Evolutionary conservation across 169 alveolate genomes (phyloP), one percentile per base, ranked within the genome.

Genomic region (Plasmodium relictum): DNA sequence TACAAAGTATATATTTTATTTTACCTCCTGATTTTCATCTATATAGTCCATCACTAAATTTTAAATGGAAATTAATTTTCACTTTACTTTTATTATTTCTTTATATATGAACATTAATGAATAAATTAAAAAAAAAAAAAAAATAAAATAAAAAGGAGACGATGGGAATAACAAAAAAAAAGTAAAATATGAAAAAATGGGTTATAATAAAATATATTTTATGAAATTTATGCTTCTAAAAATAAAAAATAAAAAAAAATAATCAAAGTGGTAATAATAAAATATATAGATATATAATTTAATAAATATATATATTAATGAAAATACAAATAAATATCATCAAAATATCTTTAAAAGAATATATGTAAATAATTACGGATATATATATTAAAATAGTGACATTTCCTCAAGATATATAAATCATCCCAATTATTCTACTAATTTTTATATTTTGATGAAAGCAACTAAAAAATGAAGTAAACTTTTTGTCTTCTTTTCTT

Each of bases 401-500:
- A 31, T 31, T 31, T 31, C 39, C 39, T 31, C 39, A 31, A 31
- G 39, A 31, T 31, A 31, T 31, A 31, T 31, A 31, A 31, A 31
- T 31, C 3, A 31, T 31, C 39, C 39, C 39, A 31, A 31, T 31
- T 63, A 24, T 26, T 26, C 18, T 63, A 6, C 14, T 26, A 26
- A 63, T 63, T 63, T n/a, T 22, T 22, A 22, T 3, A n/a, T 63
- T 63, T 12, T 63, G n/a, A 26, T 63, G 24, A 26, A 14, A 37
- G 31, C 73, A 63, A 62, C 71, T 62, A 62, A 63, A 37, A 26
- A 14, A 37, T 9, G 73, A 24, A 63, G 9, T 12, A 26, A 63
- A 24, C 24, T 22, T 6, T 62, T 62, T 39, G 73, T 63, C 73
- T 63, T 63, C 52, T 63, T 18, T 18, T 63, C 6, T 44, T 8